Evolutionary conservation across 345 rosid genomes (phyloP), one percentile per base, ranked within the genome.

Genomic region (Rhodamnia argentea): DNA sequence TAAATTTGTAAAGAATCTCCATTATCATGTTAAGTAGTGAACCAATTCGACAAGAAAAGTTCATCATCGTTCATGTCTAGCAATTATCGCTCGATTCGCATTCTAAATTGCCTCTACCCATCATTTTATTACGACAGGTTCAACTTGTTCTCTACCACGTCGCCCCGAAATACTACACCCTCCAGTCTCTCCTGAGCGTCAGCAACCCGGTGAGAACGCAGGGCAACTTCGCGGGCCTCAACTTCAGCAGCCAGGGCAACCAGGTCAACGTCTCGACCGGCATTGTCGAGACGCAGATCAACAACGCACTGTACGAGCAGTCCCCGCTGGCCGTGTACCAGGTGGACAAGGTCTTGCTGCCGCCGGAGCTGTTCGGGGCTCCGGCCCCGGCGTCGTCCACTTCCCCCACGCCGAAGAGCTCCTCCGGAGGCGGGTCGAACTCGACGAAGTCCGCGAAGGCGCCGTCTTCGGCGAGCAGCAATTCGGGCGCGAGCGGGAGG

Each of bases 211-310:
- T 93, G 1, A 86, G 93, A 75, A 97, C 98, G 1, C 94, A 88
- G 56, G 93, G 98, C 84, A 87, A 93, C 3, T 92, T 93, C 24
- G 78, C 26, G 13, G 99, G 96, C 11, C 95, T 95, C 20, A 95
- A 94, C 90, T 91, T 96, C 85, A 92, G 96, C 3, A 93, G 96
- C 23, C 89, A 89, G 83, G 92, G 91, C 56, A 96, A 89, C 91
- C 98, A 97, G 92, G 94, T 95, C 51, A 97, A 96, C 52, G 98
- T 97, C 50, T 92, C 99, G 3, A 90, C 92, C 3, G 99, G 98
- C 62, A 40, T 89, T 1, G 92, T 94, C 16, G 91, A 92, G 90
- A 93, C 98, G 13, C 95, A 87, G 84, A 52, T 97, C n/a, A 92
- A 92, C 87, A 96, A 93, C 83, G 90, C 94, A 3, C 76, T 97